Evolutionary conservation across 371 early-diverging fungal genomes (phyloP).

Genomic region (Dichotomocladium elegans): DNA sequence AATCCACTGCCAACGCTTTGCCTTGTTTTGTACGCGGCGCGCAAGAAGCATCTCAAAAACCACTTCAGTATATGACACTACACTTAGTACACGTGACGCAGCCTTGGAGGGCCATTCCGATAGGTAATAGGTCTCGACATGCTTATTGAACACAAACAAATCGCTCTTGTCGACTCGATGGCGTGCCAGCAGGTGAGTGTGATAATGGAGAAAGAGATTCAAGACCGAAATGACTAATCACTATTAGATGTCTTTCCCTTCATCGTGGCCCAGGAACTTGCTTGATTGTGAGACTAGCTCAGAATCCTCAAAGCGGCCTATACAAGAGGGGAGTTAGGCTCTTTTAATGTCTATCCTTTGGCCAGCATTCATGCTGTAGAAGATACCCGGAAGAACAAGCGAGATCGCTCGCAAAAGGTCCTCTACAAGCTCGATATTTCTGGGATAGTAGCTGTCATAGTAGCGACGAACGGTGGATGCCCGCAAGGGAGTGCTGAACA

Average conservation of each 20-base stretch:
- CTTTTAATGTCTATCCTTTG: background rate
- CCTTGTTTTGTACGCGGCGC: conserved; percentile 5
- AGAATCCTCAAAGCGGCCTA: conserved; percentile 19
- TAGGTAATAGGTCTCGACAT: conserved; percentile 14
- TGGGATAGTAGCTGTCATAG: conserved; percentile 1
- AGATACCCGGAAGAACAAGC: conserved; percentile 7
- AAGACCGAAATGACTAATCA: conserved; percentile 11
- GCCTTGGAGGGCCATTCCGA: background rate
- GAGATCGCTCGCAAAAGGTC: conserved; percentile 2
- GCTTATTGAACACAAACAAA: conserved; percentile 19
- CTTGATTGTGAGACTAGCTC: conserved; percentile 19
- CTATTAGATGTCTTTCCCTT: background rate
- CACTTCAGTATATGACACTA: conserved; percentile 37
- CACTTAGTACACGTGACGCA: conserved; percentile 22
- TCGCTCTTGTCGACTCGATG: conserved; percentile 1
- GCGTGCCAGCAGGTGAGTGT: conserved; percentile 14
- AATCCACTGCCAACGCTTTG: conserved; percentile 27
- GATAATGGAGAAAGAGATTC: conserved; percentile 10
- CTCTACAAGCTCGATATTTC: conserved; percentile 5
- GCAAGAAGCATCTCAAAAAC: conserved; percentile 26
- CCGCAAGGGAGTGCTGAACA: background rate
- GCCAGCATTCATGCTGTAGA: background rate
- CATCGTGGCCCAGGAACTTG: background rate
- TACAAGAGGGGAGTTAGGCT: background rate
- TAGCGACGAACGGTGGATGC: background rate